Base-by-base conservation (phyloP, 1,139 yeast species). In the Yamadazyma buinensis region DNA sequence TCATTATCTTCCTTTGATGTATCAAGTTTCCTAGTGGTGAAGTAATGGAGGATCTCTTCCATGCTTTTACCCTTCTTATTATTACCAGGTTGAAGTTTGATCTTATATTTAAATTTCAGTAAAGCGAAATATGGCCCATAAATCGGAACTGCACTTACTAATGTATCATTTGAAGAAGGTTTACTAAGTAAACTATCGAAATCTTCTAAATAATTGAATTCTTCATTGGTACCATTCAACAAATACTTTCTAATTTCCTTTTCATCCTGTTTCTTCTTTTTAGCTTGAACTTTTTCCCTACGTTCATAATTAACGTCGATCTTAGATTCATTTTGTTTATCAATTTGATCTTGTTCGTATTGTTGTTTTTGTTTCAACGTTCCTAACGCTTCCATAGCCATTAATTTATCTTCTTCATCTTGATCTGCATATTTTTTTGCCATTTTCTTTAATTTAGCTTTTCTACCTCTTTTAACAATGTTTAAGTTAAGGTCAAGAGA, bases 101-200 rank as follows among this genome's bases (percentile, higher is more conserved):
- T 82, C 54, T 87, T 88, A 61, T 84, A 88, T 54, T 85, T 83
- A 59, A 73, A 76, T 54, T 83, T 83, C 41, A 67, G 73, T 47
- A 92, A 59, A 0, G 97, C 73, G 10, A 75, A 61, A 95, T 97
- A 94, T 1, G 98, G 98, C 0, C 92, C 97, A 68, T 88, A 90
- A 8, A 86, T 80, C 0, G 97, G 95, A 7, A 92, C 75, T 7
- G 84, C 77, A 33, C 79, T 86, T 7, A 57, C 48, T 11, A 81
- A 46, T 0, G 62, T 60, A 46, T 75, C 80, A 1, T 61, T 55
- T 17, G 61, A 46, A 6, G 58, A 54, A 0, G 80, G 80, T 30
- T 71, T 67, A 13, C 66, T 39, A 13, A 72, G 48, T 23, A 69
- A 57, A 1, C 61, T 51, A 44, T 70, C 76, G 23, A 69, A 53